Evolutionary conservation across 768 basidiomycete genomes (phyloP), one percentile per base, ranked within the genome.

Genomic region (Termitomyces sp.): DNA sequence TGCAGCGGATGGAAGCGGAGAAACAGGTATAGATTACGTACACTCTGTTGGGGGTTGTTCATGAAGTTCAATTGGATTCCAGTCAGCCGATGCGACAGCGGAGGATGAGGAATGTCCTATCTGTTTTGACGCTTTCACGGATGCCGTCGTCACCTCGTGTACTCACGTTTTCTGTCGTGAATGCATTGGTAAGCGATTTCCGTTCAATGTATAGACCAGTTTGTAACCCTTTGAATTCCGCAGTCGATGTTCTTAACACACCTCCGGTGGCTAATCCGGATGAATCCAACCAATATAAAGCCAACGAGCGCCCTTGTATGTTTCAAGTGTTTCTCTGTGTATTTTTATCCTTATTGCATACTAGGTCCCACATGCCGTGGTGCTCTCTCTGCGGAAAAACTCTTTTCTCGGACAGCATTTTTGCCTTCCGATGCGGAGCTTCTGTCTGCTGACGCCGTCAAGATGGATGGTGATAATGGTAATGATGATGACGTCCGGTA

Each of bases 21-120:
- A 77, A 78, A 64, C 67, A 77, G 67, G 82, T 81, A 32, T 30
- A n/a, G n/a, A 69, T 65, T 15, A 42, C 5, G 10, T 30, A 30
- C 9, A 32, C 30, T 32, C 30, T 51, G 40, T 28, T 28, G 37
- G 32, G 37, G 32, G 8, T 1, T 51, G 11, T 38, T 30, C 14
- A 30, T 30, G 10, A n/a, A n/a, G 19, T 24, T 51, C 3, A 19
- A 26, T 38, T 7, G 7, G 6, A 28, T 28, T 32, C 15, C 19
- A 85, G 81, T 79, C 78, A 17, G 59, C 60, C 1, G 73, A 80
- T 58, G 76, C 77, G 8, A 72, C 73, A 14, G 72, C 74, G 1
- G 77, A 81, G 22, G 73, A 76, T 10, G 81, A 83, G 42, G 82
- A 85, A 54, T 90, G 88, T 60, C 77, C 84, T 0, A 80, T 90